Base-by-base conservation (phyloP, 2,329 filamentous ascomycete genomes). In the Trichoderma koningii region DNA sequence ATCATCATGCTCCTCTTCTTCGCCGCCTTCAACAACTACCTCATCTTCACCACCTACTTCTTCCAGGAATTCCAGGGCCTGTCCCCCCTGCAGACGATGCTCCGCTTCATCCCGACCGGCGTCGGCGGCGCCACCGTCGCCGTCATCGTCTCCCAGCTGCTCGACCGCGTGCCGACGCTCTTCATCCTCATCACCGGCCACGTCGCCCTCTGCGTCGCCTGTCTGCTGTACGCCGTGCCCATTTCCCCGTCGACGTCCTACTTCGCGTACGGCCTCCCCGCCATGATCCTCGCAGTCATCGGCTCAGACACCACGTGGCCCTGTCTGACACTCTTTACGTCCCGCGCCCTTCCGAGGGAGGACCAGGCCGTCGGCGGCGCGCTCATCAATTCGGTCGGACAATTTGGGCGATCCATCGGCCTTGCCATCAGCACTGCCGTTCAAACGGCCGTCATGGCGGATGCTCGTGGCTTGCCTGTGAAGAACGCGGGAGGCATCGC, bases 361-460 rank as follows among this genome's bases (percentile, higher is more conserved):
- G 87, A 91, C 67, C 88, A 91, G 70, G 86, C 87, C 1, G 74
- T 91, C 0, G 88, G 88, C 0, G 89, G 88, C 0, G 89, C 87
- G 0, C 80, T 90, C 9, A 85, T 91, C 71, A 90, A 90, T 66
- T 83, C 87, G 0, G 83, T 87, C 14, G 85, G 85, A 0, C 87
- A 89, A 70, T 78, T 90, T 38, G 88, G 88, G 0, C 79, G 88
- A 7, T 83, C 88, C 0, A 82, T 91, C n/a, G 84, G 86, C 1
- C 77, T 91, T 1, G 88, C 88, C 0, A 79, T 91, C 38, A 84
- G 82, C 3, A 89, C 88, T 0, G 86, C 87, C 0, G 77, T 89
- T 1, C 87, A 91, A 72, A 86, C 86, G 0, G 82, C 85, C 0
- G 82, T 89, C 23, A 84, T 87, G 76, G 84, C 84, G 0, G 73